Evolutionary conservation across 192 early-diverging fungal species (phyloP).

Genomic region (Mortierella alpina): DNA sequence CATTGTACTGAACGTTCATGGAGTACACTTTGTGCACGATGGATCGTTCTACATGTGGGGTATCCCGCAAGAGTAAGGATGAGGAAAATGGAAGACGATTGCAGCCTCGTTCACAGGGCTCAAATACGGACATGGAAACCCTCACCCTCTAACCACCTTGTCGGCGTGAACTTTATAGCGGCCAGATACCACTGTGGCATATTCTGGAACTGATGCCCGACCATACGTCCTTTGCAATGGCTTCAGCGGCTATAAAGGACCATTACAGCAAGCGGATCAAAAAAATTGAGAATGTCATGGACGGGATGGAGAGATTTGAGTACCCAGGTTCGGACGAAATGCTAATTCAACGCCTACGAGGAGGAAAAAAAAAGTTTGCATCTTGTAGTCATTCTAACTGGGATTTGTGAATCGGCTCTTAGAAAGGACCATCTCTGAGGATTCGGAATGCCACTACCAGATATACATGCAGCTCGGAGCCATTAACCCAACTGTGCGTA

Average conservation of each 20-base stretch:
- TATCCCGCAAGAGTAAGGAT: slow-evolving; percentile 57
- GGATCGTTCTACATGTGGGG: slow-evolving; percentile 63
- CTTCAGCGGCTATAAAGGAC: slow-evolving; percentile 44
- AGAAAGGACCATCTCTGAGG: slow-evolving; percentile 38
- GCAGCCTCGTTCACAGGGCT: neutral
- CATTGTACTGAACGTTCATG: slow-evolving; percentile 56
- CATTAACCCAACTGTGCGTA: slow-evolving; percentile 50
- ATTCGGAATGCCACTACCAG: slow-evolving; percentile 53
- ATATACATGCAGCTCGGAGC: slow-evolving; percentile 63
- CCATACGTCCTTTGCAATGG: slow-evolving; percentile 43
- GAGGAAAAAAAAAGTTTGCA: neutral
- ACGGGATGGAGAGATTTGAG: slow-evolving; percentile 26
- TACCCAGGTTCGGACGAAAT: slow-evolving; percentile 33
- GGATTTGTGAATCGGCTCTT: slow-evolving; percentile 1
- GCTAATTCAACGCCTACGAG: neutral
- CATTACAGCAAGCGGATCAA: slow-evolving; percentile 54
- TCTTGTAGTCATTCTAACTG: neutral
- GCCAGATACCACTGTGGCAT: slow-evolving; percentile 44
- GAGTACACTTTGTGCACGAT: slow-evolving; percentile 64
- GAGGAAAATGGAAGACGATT: neutral
- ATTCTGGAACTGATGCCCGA: slow-evolving; percentile 60
- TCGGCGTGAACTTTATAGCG: neutral
- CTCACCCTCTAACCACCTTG: neutral
- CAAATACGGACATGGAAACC: neutral
- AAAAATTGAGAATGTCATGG: slow-evolving; percentile 41